Evolutionary conservation across 2,329 filamentous ascomycete species (phyloP), one percentile per base, ranked within the genome.

Genomic region (Penicillium sp.): DNA sequence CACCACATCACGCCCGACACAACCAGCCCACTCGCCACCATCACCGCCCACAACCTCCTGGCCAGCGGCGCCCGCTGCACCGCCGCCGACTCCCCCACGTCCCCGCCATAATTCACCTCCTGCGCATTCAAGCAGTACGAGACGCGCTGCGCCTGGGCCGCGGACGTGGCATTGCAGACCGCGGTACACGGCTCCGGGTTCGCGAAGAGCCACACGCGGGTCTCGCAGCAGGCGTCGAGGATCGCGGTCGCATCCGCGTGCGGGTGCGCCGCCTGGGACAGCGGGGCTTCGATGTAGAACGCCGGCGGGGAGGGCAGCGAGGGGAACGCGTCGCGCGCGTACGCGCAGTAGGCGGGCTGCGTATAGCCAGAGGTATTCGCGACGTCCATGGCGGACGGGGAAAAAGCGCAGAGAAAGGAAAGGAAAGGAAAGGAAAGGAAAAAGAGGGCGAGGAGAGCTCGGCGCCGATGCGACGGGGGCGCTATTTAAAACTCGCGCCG

Each of bases 101-200:
- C 26, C 3, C 36, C 49, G 1, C 42, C 48, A 41, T 51, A 39
- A 9, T 43, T 16, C 9, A 51, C 28, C 2, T n/a, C 9, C 11
- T 43, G 15, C 7, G 43, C 28, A 36, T 53, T 53, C 34, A 53
- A 34, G 27, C 50, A 53, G 32, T 53, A 51, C 25, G 41, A 41
- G 2, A 51, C 43, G 4, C 21, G 25, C 15, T 37, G 35, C 2
- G 47, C 36, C 16, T 49, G 18, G 2, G 41, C 41, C 13, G 28
- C 23, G 0, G 43, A 32, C 2, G 11, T 25, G 10, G 45, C 41
- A 26, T 34, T 45, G 39, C 50, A 53, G 6, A 53, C 18, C 4
- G 41, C 50, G 15, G 45, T 49, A 15, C 50, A 53, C 7, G 48
- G 39, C 10, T 45, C 20, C 7, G 50, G 50, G 29, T 53, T 33